Conservation (phyloP, 345 rosid genomes). For the Citrus glauca region DNA sequence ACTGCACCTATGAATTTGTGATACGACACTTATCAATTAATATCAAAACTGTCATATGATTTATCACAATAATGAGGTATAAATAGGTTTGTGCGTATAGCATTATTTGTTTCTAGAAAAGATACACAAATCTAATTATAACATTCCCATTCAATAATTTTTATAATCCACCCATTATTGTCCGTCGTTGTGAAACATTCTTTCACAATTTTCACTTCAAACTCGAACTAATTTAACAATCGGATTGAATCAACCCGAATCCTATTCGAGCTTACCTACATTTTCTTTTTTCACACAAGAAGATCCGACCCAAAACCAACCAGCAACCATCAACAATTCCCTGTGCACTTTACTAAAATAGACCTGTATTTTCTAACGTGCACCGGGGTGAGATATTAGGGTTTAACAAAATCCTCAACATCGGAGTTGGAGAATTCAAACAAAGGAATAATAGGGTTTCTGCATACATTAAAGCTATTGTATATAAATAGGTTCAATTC, state of each 20-base stretch:
- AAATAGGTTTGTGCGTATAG: no score
- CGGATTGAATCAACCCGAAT: neutral
- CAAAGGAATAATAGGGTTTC: neutral
- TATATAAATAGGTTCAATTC: neutral
- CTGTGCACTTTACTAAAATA: slow-evolving; percentile 18
- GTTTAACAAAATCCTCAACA: slow-evolving; percentile 17
- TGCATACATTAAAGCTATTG: neutral
- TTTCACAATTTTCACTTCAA: neutral
- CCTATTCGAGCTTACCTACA: neutral
- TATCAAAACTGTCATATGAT: no score
- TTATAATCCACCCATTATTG: neutral
- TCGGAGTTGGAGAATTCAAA: neutral
- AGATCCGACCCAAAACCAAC: neutral
- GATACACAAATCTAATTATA: no score
- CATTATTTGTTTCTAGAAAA: no score
- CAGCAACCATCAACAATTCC: no score
- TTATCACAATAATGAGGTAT: no score
- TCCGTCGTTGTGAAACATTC: neutral
- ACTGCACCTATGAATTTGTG: no score
- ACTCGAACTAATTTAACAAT: neutral
- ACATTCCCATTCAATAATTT: no score
- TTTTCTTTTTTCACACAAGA: neutral
- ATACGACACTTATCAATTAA: no score
- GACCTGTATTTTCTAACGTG: slow-evolving; percentile 9
- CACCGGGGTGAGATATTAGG: slow-evolving; percentile 15